Evolutionary conservation across 2,329 filamentous ascomycete genomes (phyloP), one percentile per base, ranked within the genome.

Genomic region (Kalaharituber pfeilii): DNA sequence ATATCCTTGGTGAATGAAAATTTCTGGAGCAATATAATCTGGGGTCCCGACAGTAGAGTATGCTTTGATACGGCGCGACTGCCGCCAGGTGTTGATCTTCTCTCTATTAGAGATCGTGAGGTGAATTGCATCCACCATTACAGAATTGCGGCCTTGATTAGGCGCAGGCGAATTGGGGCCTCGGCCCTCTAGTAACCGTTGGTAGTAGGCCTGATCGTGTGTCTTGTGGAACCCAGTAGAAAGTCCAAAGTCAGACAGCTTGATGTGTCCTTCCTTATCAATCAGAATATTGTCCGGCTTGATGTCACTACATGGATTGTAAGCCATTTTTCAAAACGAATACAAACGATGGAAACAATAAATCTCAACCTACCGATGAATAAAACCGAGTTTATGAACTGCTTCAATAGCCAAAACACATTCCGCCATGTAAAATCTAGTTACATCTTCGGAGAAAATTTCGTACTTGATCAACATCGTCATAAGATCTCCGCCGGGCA

Each of bases 391-490:
- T 69, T 94, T 94, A 71, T 98, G 91, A 42, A 98, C 91, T 13
- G 91, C 91, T 67, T 98, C 91, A 62, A 98, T 96, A n/a, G 91
- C 91, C 66, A 96, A 77, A 24, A 94, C 86, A 64, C 96, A 89
- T 69, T 98, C 89, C 24, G 91, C 91, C 79, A 98, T 98, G 71
- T 98, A 98, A 71, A 98, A 98, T 18, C 91, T 81, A 27, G 91
- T 98, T 62, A 98, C 96, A 63, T 98, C 91, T 69, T 96, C 89
- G 0, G 87, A 94, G 69, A 98, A 98, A 68, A 98, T 95, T 69
- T 98, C 91, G 66, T 98, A 98, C 75, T 96, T 98, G 73, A 98
- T 98, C 63, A 98, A 75, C 91, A 98, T 98, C 2, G 91, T 98
- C 91, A 98, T 98, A 68, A 98, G 70, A 72, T 98, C 91, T 69